phyloP scores from a whole-genome alignment of 805 yeast species.

The Candida manassasensis region DNA sequence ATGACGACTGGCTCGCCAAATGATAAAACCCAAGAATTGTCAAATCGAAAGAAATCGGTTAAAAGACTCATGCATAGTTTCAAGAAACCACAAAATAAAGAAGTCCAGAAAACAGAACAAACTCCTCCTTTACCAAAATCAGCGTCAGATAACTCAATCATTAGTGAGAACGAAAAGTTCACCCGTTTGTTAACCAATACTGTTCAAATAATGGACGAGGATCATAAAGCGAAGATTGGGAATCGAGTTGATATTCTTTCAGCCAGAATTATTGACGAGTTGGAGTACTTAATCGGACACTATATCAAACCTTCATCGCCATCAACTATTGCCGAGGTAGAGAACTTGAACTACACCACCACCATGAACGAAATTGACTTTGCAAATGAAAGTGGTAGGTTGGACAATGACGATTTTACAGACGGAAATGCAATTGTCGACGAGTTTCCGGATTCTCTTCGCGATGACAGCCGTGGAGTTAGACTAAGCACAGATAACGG shows the following conservation, averaged over 20 bases:
- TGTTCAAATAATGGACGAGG: slow-evolving; percentile 12
- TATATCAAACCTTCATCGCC: slow-evolving; percentile 25
- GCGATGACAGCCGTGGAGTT: slow-evolving; percentile 1
- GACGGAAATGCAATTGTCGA: slow-evolving; percentile 3
- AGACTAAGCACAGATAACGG: slow-evolving; percentile 2
- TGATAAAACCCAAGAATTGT: slow-evolving; percentile 13
- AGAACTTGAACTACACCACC: not conserved
- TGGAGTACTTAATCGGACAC: slow-evolving; percentile 49
- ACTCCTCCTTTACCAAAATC: not conserved
- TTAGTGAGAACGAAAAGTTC: slow-evolving; percentile 13
- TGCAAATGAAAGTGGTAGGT: not conserved
- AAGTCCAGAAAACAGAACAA: not conserved
- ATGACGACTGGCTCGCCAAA: slow-evolving; percentile 4
- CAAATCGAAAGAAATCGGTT: slow-evolving; percentile 27
- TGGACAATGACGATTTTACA: not conserved
- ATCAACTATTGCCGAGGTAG: slow-evolving; percentile 8
- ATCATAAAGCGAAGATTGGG: slow-evolving; percentile 17
- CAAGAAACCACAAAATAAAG: slow-evolving; percentile 23
- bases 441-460: not conserved
- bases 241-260: slow-evolving; percentile 57
- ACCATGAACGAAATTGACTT: not conserved
- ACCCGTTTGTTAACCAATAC: slow-evolving; percentile 15
- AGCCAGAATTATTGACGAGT: slow-evolving; percentile 67
- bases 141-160: slow-evolving; percentile 9
- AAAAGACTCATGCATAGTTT: slow-evolving; percentile 39